Evolutionary conservation across 768 basidiomycete species (phyloP).

Genomic region (Mycena filopes): DNA sequence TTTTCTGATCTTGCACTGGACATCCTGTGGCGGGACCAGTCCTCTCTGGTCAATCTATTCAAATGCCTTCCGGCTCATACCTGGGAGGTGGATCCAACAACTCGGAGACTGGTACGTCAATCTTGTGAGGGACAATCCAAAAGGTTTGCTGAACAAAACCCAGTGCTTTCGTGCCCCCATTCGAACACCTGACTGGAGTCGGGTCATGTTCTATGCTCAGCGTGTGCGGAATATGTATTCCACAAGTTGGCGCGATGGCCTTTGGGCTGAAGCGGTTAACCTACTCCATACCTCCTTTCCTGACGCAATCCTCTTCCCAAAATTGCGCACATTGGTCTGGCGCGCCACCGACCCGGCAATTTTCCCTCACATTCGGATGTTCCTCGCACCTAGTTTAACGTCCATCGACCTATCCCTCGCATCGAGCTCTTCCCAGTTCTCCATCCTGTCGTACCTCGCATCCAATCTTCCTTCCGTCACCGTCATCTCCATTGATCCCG

Average conservation of each 20-base stretch:
- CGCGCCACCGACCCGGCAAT: background rate
- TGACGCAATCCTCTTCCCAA: background rate
- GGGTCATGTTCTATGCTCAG: background rate
- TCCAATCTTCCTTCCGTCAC: background rate
- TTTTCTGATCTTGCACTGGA: background rate
- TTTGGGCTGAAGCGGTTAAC: background rate
- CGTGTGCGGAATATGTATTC: background rate
- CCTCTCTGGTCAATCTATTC: background rate
- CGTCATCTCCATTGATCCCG: background rate
- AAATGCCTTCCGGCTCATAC: background rate
- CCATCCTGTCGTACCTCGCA: background rate
- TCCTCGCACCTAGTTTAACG: background rate
- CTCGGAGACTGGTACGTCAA: no score
- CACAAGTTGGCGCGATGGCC: background rate
- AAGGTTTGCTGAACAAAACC: background rate
- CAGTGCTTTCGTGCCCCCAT: background rate
- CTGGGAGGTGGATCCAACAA: background rate
- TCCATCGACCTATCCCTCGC: background rate
- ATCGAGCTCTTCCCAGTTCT: background rate
- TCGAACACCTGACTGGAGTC: background rate
- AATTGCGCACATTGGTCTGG: background rate
- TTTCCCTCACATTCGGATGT: background rate
- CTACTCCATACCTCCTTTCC: background rate
- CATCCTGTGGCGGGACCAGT: background rate
- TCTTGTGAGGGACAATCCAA: no score